Conservation (phyloP, 176 grass and related monocot species). For the Carex pumila region DNA sequence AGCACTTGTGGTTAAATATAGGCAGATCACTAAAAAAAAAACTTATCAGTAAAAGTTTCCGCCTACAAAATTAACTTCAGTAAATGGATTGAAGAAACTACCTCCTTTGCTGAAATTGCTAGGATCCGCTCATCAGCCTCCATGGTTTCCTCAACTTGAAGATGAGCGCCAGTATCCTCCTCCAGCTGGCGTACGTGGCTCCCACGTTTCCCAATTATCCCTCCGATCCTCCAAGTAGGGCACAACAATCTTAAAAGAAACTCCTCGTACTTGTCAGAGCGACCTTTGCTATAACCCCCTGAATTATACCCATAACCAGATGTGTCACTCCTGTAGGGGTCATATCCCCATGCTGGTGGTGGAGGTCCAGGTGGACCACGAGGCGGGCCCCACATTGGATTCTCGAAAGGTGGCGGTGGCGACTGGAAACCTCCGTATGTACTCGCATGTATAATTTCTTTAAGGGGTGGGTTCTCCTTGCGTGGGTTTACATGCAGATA, state of each 20-base stretch:
- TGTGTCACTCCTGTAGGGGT: slow-evolving; percentile 51
- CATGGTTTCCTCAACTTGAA: slow-evolving; percentile 70
- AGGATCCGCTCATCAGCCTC: slow-evolving; percentile 72
- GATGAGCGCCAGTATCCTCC: slow-evolving; percentile 76
- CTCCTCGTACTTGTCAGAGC: slow-evolving; percentile 50
- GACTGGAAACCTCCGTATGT: slow-evolving; percentile 48
- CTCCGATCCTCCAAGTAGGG: slow-evolving; percentile 68
- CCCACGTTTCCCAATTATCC: slow-evolving; percentile 83
- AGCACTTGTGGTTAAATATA: not conserved
- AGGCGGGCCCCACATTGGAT: slow-evolving; percentile 22
- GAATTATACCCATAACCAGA: slow-evolving; percentile 33
- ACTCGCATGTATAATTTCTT: slow-evolving; percentile 89
- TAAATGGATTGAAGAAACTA: slow-evolving; percentile 34
- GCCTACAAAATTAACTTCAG: not conserved
- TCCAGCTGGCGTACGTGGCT: slow-evolving; percentile 71
- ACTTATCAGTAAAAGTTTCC: not conserved
- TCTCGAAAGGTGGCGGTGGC: slow-evolving; percentile 37
- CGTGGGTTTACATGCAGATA: slow-evolving; percentile 80
- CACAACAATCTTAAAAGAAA: slow-evolving; percentile 76
- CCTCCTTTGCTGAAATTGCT: slow-evolving; percentile 83
- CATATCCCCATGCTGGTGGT: slow-evolving; percentile 39
- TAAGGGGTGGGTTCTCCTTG: slow-evolving; percentile 83
- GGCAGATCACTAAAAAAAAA: not conserved
- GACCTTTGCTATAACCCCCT: slow-evolving; percentile 12
- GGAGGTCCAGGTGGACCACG: slow-evolving; percentile 21